Percentiles rank a stretch among this genome's conserved stretches.
These are phyloP conservation scores for Pythium aphanidermatum DNA, from an alignment of 352 stramenopile genomes.

Conservation along the genomic window DNA sequence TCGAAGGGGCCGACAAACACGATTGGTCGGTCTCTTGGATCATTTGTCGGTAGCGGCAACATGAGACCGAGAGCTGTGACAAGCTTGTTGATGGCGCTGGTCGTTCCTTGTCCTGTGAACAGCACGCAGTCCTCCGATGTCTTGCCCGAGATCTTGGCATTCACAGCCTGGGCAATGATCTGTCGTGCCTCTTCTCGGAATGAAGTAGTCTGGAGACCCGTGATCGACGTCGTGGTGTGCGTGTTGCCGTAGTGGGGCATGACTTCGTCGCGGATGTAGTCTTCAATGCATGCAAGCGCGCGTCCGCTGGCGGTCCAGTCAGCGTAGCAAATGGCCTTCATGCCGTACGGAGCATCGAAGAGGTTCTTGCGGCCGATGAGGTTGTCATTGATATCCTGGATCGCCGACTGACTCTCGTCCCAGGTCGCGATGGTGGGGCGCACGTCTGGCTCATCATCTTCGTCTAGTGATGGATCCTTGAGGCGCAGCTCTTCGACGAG, in stretches of 20 bases:
- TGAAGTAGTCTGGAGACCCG: constrained; percentile 61
- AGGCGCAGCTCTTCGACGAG: constrained; percentile 14
- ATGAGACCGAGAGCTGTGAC: constrained; percentile 44
- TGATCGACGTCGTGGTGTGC: constrained; percentile 84
- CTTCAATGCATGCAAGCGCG: constrained; percentile 76
- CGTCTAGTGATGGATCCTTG: background rate
- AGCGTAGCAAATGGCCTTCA: constrained; percentile 72
- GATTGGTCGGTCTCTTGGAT: constrained; percentile 36
- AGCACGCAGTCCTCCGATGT: constrained; percentile 89
- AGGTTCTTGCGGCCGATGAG: constrained; percentile 22
- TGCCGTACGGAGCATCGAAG: constrained; percentile 39
- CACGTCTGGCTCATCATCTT: constrained; percentile 3
- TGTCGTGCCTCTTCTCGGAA: constrained; percentile 91
- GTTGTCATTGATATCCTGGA: constrained; percentile 20
- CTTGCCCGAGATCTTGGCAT: constrained; percentile 74
- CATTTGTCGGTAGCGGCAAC: constrained; percentile 8
- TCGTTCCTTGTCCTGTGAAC: constrained; percentile 83
- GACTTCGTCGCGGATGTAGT: constrained; percentile 74
- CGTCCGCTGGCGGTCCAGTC: constrained; percentile 89
- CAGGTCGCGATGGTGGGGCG: constrained; percentile 9
- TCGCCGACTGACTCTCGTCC: constrained; percentile 9
- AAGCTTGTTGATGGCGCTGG: constrained; percentile 62
- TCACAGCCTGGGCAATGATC: constrained; percentile 82
- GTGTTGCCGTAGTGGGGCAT: constrained; percentile 94
- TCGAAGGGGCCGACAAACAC: constrained; percentile 91